A percentile compares a stretch with the other conserved stretches of the same genome.
phyloP scores from a whole-genome alignment of 768 basidiomycete species.

The Coprinopsis marcescibilis region DNA sequence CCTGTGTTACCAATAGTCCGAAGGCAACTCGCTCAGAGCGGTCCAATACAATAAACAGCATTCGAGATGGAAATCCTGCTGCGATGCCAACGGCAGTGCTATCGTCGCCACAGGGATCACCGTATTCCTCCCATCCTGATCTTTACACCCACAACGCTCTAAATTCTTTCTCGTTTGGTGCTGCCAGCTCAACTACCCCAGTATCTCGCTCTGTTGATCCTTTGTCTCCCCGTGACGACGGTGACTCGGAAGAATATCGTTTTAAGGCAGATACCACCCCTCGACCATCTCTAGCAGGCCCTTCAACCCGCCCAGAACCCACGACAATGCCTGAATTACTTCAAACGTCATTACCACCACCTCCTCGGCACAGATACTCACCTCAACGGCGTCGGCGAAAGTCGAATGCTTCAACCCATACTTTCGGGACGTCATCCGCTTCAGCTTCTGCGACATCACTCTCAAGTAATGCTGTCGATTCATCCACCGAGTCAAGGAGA shows the following conservation, averaged over 20 bases:
- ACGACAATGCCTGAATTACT: not conserved
- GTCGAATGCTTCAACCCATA: conserved; percentile 44
- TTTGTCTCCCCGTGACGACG: conserved; percentile 25
- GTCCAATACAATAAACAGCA: conserved; percentile 3
- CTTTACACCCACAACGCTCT: conserved; percentile 41
- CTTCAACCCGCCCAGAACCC: conserved; percentile 22
- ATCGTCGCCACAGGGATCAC: conserved; percentile 9
- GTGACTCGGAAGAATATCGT: conserved; percentile 33
- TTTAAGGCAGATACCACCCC: conserved; percentile 41
- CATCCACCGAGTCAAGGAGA: conserved; percentile 21
- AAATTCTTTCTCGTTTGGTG: conserved; percentile 43
- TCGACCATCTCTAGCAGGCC: conserved; percentile 40
- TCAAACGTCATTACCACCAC: not conserved
- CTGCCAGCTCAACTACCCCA: conserved; percentile 26
- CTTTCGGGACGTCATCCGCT: conserved; percentile 41
- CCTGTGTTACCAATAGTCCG: not conserved
- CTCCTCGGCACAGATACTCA: not conserved
- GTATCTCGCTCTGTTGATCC: conserved; percentile 30
- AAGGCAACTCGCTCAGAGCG: conserved; percentile 2
- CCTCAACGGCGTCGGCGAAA: conserved; percentile 14
- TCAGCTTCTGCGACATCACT: conserved; percentile 42
- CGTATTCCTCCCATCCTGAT: conserved; percentile 22
- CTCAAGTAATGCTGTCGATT: conserved; percentile 12
- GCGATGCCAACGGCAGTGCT: not conserved
- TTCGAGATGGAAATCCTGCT: conserved; percentile 1